Evolutionary conservation across 1,139 yeast species (phyloP).

Genomic region (Tardiomyces depauwii): DNA sequence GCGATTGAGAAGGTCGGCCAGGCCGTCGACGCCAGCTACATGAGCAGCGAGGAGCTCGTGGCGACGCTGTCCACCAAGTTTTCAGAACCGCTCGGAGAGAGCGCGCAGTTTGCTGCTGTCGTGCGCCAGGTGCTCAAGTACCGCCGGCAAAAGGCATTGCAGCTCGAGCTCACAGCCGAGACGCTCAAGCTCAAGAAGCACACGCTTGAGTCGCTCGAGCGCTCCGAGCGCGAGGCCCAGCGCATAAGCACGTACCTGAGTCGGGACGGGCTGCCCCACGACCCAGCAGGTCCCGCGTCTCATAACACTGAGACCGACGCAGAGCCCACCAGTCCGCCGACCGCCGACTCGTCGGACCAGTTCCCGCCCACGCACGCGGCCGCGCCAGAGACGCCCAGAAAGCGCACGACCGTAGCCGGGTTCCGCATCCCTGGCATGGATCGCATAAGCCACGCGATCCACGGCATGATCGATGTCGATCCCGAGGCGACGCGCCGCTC

Average conservation of each 20-base stretch:
- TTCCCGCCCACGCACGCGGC: conserved; percentile 2
- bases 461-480: conserved; percentile 59
- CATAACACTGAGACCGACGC: conserved; percentile 1
- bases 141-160: conserved; percentile 58
- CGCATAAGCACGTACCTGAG: conserved; percentile 25
- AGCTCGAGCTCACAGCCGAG: conserved; percentile 46
- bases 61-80: conserved; percentile 59
- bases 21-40: conserved; percentile 61
- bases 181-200: conserved; percentile 35
- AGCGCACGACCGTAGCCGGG: conserved; percentile 17
- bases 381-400: conserved; percentile 14
- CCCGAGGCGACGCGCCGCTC: conserved; percentile 57
- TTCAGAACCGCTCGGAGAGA: conserved; percentile 76
- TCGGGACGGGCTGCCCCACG: conserved; percentile 12
- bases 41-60: conserved; percentile 57
- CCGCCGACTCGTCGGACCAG: not conserved
- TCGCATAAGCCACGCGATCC: conserved; percentile 51
- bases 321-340: not conserved
- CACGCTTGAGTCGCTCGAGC: conserved; percentile 28
- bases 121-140: conserved; percentile 59
- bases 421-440: conserved; percentile 37
- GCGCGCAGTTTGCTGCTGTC: conserved; percentile 63
- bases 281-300: not conserved
- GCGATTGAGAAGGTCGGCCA: conserved; percentile 70
- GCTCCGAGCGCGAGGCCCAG: conserved; percentile 32